Conservation (phyloP, 139 green algal genomes). For the Yamagishiella unicocca region DNA sequence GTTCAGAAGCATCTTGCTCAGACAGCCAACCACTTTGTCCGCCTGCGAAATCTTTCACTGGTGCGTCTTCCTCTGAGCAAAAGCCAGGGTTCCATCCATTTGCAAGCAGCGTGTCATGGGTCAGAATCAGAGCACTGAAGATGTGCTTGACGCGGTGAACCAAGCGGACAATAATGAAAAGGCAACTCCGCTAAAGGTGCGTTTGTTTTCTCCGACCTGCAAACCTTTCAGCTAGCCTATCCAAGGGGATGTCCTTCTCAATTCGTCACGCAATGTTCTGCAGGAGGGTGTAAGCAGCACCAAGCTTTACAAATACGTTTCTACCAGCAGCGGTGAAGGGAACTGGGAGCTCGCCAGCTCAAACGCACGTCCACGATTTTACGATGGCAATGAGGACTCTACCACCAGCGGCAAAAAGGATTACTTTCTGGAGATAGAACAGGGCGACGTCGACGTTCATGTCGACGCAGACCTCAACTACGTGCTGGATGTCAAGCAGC, state of each 20-base stretch:
- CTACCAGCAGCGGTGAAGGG: conserved; percentile 43
- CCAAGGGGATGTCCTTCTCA: no score
- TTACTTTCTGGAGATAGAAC: conserved; percentile 54
- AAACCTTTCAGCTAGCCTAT: not conserved
- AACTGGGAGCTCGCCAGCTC: conserved; percentile 72
- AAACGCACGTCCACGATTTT: conserved; percentile 67
- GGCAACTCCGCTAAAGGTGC: conserved; percentile 8
- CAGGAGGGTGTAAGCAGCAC: conserved; percentile 8
- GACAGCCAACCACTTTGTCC: no score
- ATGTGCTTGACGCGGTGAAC: conserved; percentile 38
- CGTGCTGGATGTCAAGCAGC: conserved; percentile 56
- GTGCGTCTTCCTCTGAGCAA: no score
- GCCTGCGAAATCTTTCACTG: no score
- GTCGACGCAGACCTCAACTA: conserved; percentile 61
- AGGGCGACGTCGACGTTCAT: conserved; percentile 66
- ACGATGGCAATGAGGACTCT: conserved; percentile 80
- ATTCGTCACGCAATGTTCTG: not conserved
- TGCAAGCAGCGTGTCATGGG: conserved; percentile 5
- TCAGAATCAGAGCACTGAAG: conserved; percentile 1
- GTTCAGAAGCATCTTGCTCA: no score
- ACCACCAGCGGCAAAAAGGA: conserved; percentile 36
- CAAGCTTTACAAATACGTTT: conserved; percentile 75
- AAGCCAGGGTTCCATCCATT: no score
- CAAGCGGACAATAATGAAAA: not conserved
- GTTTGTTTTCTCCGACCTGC: not conserved